Evolutionary conservation across 257 asterid species (phyloP), one percentile per base, ranked within the genome.

Genomic region (Misopates orontium): DNA sequence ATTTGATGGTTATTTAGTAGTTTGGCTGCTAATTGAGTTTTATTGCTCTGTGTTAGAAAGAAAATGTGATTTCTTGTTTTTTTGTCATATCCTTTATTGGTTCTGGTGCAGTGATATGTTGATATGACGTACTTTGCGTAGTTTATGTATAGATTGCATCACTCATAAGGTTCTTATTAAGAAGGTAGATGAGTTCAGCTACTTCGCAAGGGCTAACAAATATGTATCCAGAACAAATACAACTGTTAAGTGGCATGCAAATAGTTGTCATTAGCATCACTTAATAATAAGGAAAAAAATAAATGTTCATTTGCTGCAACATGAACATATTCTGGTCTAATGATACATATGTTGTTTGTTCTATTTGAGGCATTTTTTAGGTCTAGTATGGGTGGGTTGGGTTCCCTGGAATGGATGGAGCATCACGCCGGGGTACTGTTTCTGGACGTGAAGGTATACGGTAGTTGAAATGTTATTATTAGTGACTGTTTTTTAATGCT

Each of bases 281-380:
- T 71, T 23, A n/a, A n/a, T n/a, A 66, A 18, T 41, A 51, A 28
- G 20, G 52, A 69, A 65, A 5, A 58, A n/a, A n/a, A n/a, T 56
- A 20, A 61, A 21, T 75, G 36, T 16, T 45, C 52, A 20, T 56
- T 12, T 25, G 36, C n/a, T n/a, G 48, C 24, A 49, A 64, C 21
- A n/a, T 31, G 57, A n/a, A 41, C 45, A 19, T 49, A 53, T 72
- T 52, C 32, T 69, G 36, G 73, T 52, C 60, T 77, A 51, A 72
- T 51, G 71, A 67, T 44, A 42, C 9, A 19, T 13, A 11, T 68
- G 54, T 47, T 67, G n/a, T 80, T 63, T 81, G 99, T 90, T 79
- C 88, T 94, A 55, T 94, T 94, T 81, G 99, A 94, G 80, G 87
- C 99, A 50, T 90, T 94, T 75, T 94, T 94, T 72, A 97, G 99